Base-by-base conservation (phyloP, 768 basidiomycete species). In the Amanita pallidorosea region DNA sequence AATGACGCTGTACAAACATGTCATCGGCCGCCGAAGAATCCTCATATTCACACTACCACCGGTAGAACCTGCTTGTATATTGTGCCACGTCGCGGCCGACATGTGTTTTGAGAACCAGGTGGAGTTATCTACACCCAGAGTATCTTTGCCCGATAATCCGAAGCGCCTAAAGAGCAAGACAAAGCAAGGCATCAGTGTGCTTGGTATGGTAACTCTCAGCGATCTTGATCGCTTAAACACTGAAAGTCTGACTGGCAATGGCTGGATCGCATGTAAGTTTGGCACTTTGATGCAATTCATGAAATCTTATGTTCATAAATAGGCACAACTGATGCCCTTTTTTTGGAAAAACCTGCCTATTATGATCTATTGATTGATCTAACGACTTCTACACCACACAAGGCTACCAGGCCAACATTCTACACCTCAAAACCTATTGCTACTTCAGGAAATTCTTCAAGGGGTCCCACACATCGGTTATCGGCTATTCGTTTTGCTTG, bases 291-390 rank as follows among this genome's bases (percentile, higher is more conserved):
- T 52, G 22, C 18, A 20, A 22, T 36, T 45, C 7, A 9, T 31
- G 8, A 20, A 2, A 8, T 33, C 56, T 22, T 46, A 42, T 35
- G 33, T 31, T 51, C 34, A 47, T 15, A 17, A 46, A 29, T 47
- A 80, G 79, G 80, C 60, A 88, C 89, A 8, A 89, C 89, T 2
- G 89, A 92, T 55, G 81, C 88, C 7, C 77, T 92, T 15, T 91
- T 87, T 66, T 69, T 90, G 40, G 89, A 92, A 55, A 87, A 83
- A 61, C 83, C 88, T 1, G 67, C 76, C 3, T 80, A 79, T 57
- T 92, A 89, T 58, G 89, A 92, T 61, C 71, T 92, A 12, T 67
- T 92, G 45, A 81, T 92, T 53, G 87, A 92, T 64, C 66, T 91
- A 44, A 85, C 85, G 37, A 81, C 84, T 7, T 75, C 76, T 6